phyloP scores from a whole-genome alignment of 164 flowering plant species.

The Santalum album region DNA sequence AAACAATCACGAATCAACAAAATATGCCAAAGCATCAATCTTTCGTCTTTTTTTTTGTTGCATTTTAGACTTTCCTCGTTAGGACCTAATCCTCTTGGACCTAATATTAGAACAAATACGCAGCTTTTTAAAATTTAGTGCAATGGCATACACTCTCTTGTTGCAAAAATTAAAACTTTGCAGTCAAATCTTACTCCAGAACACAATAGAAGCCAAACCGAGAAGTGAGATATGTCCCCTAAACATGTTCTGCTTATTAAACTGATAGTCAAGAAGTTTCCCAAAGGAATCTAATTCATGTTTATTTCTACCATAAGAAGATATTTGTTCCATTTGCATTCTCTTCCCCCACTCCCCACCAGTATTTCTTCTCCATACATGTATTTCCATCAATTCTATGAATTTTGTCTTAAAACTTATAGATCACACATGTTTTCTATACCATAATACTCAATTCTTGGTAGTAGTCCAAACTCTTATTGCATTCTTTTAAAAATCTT shows the following conservation, averaged over 20 bases:
- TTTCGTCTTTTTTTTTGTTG: neutral
- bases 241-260: neutral
- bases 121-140: neutral
- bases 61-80: neutral
- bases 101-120: neutral
- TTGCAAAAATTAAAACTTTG: conserved; percentile 65
- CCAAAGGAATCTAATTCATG: neutral
- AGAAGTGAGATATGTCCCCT: conserved; percentile 38
- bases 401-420: no score
- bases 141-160: neutral
- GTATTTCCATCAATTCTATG: no score
- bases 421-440: no score
- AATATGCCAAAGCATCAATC: no score
- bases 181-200: conserved; percentile 83
- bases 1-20: no score
- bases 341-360: no score
- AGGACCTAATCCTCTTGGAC: neutral
- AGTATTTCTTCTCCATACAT: no score
- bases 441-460: no score
- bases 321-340: no score
- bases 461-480: no score
- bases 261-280: neutral
- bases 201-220: conserved; percentile 50
- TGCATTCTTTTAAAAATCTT: no score
- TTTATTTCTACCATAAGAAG: no score